A percentile compares a stretch with the other conserved stretches of the same genome.
phyloP scores from a whole-genome alignment of 1,284 basidiomycete genomes.

The Anthracocystis walkeri region DNA sequence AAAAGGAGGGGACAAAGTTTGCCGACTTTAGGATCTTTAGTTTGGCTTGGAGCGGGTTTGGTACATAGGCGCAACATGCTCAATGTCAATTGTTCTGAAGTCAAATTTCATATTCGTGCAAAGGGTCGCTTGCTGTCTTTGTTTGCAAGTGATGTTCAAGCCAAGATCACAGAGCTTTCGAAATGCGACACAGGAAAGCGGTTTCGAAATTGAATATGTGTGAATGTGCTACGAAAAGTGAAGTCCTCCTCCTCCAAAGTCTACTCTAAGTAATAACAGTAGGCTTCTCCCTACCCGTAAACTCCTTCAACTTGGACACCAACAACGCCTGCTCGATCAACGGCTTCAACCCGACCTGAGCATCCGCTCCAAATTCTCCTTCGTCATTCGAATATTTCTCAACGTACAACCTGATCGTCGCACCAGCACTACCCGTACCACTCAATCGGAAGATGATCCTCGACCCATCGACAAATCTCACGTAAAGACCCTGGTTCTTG shows the following conservation, averaged over 20 bases:
- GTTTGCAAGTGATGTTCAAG: too few relatives aligned
- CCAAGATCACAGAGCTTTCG: too few relatives aligned
- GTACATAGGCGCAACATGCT: conserved; percentile 52
- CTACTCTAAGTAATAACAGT: conserved; percentile 86
- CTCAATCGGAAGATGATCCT: conserved; percentile 95
- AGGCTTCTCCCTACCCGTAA: conserved; percentile 86
- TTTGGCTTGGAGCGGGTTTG: conserved; percentile 68
- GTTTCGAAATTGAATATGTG: not conserved
- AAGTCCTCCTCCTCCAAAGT: not conserved
- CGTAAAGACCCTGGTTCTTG: conserved; percentile 94
- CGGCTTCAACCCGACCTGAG: conserved; percentile 90
- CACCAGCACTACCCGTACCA: conserved; percentile 94
- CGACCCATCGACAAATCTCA: conserved; percentile 89
- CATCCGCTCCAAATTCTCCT: conserved; percentile 79
- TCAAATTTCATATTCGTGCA: too few relatives aligned
- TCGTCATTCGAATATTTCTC: conserved; percentile 85
- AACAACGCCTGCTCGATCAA: conserved; percentile 93
- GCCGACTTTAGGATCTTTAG: conserved; percentile 60
- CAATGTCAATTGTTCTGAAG: not conserved
- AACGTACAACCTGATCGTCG: conserved; percentile 76
- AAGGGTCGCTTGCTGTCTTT: too few relatives aligned
- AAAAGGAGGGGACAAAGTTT: conserved; percentile 19
- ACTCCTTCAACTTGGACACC: conserved; percentile 85
- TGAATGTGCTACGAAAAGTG: not conserved
- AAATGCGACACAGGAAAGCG: too few relatives aligned